A percentile compares a stretch with the other conserved stretches of the same genome.
Conservation (phyloP, 169 alveolate species). For the Plasmodium ovale region DNA sequence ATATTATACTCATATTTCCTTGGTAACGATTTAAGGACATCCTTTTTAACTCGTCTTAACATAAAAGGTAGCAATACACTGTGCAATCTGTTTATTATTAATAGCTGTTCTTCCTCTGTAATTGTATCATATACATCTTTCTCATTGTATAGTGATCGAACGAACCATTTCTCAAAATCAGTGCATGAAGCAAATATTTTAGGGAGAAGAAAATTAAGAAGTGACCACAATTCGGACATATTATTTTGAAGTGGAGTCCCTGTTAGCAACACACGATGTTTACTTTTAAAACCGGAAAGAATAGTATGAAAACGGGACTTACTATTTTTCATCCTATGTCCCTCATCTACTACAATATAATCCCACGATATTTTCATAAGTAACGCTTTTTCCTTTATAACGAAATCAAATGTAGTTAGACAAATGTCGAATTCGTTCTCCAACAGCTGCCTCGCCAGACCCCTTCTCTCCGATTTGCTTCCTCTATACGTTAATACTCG, state of each 20-base stretch:
- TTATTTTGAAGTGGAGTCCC: constrained; percentile 99
- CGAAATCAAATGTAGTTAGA: constrained; percentile 78
- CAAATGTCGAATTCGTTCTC: constrained; percentile 76
- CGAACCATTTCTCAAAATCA: constrained; percentile 97
- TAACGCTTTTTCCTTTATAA: constrained; percentile 64
- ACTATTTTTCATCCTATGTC: constrained; percentile 98
- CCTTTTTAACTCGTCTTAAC: constrained; percentile 98
- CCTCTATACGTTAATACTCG: constrained; percentile 97
- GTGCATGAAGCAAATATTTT: constrained; percentile 96
- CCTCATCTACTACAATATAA: constrained; percentile 99
- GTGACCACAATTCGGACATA: constrained; percentile 99
- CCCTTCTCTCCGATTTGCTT: constrained; percentile 91
- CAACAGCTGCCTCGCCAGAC: constrained; percentile 50
- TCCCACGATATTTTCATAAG: constrained; percentile 91
- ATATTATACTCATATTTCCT: constrained; percentile 93
- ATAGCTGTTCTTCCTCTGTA: constrained; percentile 54
- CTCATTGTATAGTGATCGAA: constrained; percentile 67
- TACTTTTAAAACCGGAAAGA: constrained; percentile 91
- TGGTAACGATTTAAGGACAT: constrained; percentile 97
- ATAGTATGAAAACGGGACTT: constrained; percentile 93
- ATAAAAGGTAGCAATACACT: constrained; percentile 96
- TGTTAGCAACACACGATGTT: constrained; percentile 96
- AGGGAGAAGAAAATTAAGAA: constrained; percentile 98
- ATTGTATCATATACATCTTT: constrained; percentile 26
- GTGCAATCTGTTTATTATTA: constrained; percentile 93